Evolutionary conservation across 306 rosid genomes (phyloP).

Genomic region (Herpetospermum pedunculosum): DNA sequence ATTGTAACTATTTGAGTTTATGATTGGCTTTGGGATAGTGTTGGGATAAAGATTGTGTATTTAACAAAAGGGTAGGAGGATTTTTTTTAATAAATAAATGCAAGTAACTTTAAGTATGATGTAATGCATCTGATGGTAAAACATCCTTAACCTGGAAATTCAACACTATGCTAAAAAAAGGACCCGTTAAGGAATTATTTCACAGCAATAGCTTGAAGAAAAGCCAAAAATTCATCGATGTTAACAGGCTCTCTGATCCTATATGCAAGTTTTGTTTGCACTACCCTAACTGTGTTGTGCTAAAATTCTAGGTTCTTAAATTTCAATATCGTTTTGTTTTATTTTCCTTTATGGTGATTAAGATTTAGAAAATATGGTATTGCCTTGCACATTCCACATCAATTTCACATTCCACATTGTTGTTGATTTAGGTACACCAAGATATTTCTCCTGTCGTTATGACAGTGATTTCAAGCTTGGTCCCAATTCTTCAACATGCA

Average conservation of each 20-base stretch:
- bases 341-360: background rate
- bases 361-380: background rate
- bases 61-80: background rate
- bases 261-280: background rate
- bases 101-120: background rate
- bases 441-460: conserved; percentile 79
- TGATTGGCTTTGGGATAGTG: background rate
- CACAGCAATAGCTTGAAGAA: background rate
- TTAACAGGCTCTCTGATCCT: background rate
- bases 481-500: conserved; percentile 76
- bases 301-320: background rate
- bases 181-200: background rate
- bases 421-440: conserved; percentile 64
- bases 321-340: background rate
- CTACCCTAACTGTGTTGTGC: background rate
- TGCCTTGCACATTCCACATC: background rate
- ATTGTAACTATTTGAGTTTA: background rate
- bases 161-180: background rate
- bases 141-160: background rate
- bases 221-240: background rate
- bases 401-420: background rate
- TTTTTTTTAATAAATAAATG: background rate
- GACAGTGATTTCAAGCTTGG: conserved; percentile 71
- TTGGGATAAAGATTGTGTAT: background rate
- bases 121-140: background rate